Evolutionary conservation across 208 protist species (phyloP).

Genomic region (Crithidia mellificae): DNA sequence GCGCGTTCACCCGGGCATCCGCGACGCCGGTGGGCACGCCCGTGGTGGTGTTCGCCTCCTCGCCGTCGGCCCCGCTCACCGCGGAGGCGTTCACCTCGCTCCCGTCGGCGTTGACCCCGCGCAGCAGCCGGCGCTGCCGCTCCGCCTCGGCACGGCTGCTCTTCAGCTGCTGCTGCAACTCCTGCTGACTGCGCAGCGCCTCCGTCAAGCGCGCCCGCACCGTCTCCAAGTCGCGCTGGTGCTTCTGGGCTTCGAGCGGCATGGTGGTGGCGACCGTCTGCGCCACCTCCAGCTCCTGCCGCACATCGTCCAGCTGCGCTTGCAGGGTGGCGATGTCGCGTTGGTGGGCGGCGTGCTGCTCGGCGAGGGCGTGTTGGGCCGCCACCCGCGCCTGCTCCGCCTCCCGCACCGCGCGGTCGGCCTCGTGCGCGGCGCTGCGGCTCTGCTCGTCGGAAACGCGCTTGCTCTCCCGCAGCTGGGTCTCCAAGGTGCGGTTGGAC

Average conservation of each 20-base stretch:
- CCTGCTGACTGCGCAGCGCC: slow-evolving; percentile 36
- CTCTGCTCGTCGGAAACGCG: slow-evolving; percentile 24
- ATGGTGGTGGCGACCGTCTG: slow-evolving; percentile 60
- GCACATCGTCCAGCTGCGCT: slow-evolving; percentile 34
- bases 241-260: slow-evolving; percentile 40
- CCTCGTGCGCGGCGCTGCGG: slow-evolving; percentile 20
- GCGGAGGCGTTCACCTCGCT: slow-evolving; percentile 19
- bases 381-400: slow-evolving; percentile 25
- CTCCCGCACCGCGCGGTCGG: slow-evolving; percentile 37
- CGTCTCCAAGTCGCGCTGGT: slow-evolving; percentile 45
- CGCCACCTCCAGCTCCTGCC: slow-evolving; percentile 40
- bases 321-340: slow-evolving; percentile 29
- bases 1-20: slow-evolving; percentile 51
- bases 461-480: slow-evolving; percentile 19
- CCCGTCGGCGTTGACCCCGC: slow-evolving; percentile 16
- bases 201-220: slow-evolving; percentile 49
- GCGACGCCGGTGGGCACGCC: background rate
- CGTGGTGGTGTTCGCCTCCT: slow-evolving; percentile 8
- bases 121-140: slow-evolving; percentile 33
- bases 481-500: slow-evolving; percentile 15
- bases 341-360: slow-evolving; percentile 30
- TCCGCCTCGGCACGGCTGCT: slow-evolving; percentile 28
- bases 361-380: slow-evolving; percentile 26
- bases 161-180: slow-evolving; percentile 40
- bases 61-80: slow-evolving; percentile 2